These are phyloP conservation scores for Lotus japonicus DNA, from an alignment of 306 rosid genomes.

Conservation along the genomic window DNA sequence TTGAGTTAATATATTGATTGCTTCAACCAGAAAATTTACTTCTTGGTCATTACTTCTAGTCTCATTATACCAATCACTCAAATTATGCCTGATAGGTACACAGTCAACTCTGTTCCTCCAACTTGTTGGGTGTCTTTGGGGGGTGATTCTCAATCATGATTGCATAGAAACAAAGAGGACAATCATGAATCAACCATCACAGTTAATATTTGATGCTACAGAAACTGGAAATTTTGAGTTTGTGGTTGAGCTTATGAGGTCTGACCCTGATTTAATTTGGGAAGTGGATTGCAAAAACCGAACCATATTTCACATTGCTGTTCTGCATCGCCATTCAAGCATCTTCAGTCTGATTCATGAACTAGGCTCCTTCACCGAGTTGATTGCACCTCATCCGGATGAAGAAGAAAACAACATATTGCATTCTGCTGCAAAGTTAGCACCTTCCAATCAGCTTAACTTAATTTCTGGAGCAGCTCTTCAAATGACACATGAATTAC, in stretches of 20 bases:
- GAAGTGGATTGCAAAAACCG: slow-evolving; percentile 25
- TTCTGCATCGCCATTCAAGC: slow-evolving; percentile 27
- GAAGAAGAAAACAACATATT: slow-evolving; percentile 21
- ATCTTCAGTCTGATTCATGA: slow-evolving; percentile 27
- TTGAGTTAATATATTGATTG: too few species aligned
- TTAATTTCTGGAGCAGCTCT: slow-evolving; percentile 32
- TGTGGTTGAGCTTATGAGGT: slow-evolving; percentile 21
- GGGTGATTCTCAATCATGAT: not conserved
- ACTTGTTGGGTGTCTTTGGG: slow-evolving; percentile 33
- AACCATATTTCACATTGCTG: slow-evolving; percentile 39
- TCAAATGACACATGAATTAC: slow-evolving; percentile 36
- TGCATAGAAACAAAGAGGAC: not conserved
- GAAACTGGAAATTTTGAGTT: slow-evolving; percentile 33
- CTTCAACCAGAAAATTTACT: not conserved
- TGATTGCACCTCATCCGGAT: slow-evolving; percentile 16
- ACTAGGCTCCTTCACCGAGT: slow-evolving; percentile 20
- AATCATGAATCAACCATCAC: slow-evolving; percentile 27
- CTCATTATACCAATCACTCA: not conserved
- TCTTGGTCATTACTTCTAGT: not conserved
- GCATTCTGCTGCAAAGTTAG: slow-evolving; percentile 33
- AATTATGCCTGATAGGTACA: not conserved
- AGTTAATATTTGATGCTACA: slow-evolving; percentile 26
- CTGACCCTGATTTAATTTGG: slow-evolving; percentile 32
- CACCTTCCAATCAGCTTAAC: slow-evolving; percentile 26
- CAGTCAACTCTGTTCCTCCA: not conserved